Evolutionary conservation across 495 filamentous ascomycete species (phyloP).

Genomic region (Viridothelium virens): DNA sequence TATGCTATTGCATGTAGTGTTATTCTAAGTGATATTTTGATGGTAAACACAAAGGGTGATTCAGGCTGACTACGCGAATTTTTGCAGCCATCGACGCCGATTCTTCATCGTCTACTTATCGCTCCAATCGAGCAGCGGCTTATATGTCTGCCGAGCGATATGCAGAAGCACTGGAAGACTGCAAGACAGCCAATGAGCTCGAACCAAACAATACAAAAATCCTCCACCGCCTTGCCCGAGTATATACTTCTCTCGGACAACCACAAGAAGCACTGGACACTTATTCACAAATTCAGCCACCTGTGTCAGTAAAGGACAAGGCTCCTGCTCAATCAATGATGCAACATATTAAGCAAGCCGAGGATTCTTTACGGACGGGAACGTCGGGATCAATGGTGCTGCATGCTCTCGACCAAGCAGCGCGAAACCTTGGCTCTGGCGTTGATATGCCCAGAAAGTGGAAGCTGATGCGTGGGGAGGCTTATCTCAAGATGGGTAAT

Average conservation of each 20-base stretch:
- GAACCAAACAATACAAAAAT: constrained; percentile 80
- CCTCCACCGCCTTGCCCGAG: constrained; percentile 75
- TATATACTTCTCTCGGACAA: constrained; percentile 76
- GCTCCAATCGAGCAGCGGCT: constrained; percentile 90
- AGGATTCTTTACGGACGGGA: constrained; percentile 62
- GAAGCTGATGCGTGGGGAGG: constrained; percentile 85
- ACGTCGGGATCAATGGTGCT: constrained; percentile 81
- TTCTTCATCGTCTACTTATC: constrained; percentile 74
- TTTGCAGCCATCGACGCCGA: constrained; percentile 69
- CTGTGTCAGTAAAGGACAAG: constrained; percentile 74
- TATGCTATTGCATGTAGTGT: no score
- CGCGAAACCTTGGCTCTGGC: constrained; percentile 61
- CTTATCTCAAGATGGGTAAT: constrained; percentile 89
- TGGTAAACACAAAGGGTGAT: neutral
- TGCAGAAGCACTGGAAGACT: constrained; percentile 74
- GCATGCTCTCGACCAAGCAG: constrained; percentile 84
- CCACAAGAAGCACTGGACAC: constrained; percentile 82
- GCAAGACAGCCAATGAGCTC: constrained; percentile 66
- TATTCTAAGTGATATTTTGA: no score
- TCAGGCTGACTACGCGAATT: constrained; percentile 11
- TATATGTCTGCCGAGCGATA: constrained; percentile 78
- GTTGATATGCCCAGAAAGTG: constrained; percentile 81
- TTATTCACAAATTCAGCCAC: constrained; percentile 60
- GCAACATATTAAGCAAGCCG: constrained; percentile 69
- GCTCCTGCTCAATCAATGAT: constrained; percentile 74